phyloP scores from a whole-genome alignment of 2,329 filamentous ascomycete genomes.

The Pseudogymnoascus sp. region DNA sequence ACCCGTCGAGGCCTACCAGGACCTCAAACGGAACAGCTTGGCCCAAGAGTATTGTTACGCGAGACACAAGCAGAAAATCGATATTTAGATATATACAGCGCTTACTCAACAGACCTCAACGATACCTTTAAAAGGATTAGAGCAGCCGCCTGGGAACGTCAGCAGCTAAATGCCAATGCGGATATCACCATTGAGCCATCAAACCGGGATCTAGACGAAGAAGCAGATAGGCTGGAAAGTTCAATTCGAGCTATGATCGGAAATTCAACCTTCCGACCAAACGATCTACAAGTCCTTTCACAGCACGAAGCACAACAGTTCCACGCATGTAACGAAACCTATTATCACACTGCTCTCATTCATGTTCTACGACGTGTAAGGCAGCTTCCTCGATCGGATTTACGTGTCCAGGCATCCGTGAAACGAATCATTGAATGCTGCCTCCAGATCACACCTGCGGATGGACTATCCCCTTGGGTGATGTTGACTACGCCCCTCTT shows the following conservation, averaged over 20 bases:
- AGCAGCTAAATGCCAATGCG: slow-evolving; percentile 16
- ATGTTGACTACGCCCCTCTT: slow-evolving; percentile 38
- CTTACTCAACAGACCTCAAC: slow-evolving; percentile 34
- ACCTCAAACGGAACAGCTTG: slow-evolving; percentile 9
- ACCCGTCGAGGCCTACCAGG: slow-evolving; percentile 29
- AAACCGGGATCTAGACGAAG: slow-evolving; percentile 22
- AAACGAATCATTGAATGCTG: slow-evolving; percentile 35
- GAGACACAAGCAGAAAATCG: slow-evolving; percentile 20
- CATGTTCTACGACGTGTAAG: slow-evolving; percentile 35
- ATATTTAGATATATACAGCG: slow-evolving; percentile 38
- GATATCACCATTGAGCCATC: slow-evolving; percentile 14
- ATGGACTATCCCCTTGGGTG: slow-evolving; percentile 35
- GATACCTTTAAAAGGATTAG: slow-evolving; percentile 35
- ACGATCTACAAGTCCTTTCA: slow-evolving; percentile 15
- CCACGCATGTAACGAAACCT: slow-evolving; percentile 36
- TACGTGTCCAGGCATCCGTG: slow-evolving; percentile 15
- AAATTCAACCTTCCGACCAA: slow-evolving; percentile 28
- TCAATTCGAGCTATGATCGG: slow-evolving; percentile 31
- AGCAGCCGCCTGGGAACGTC: slow-evolving; percentile 29
- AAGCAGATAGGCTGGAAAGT: slow-evolving; percentile 30
- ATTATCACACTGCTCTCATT: slow-evolving; percentile 37
- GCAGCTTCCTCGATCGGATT: slow-evolving; percentile 20
- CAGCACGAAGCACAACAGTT: slow-evolving; percentile 29
- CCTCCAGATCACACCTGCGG: slow-evolving; percentile 32
- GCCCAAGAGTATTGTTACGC: not conserved